Base-by-base conservation (phyloP, 768 basidiomycete species). In the Pisolithus orientalis region DNA sequence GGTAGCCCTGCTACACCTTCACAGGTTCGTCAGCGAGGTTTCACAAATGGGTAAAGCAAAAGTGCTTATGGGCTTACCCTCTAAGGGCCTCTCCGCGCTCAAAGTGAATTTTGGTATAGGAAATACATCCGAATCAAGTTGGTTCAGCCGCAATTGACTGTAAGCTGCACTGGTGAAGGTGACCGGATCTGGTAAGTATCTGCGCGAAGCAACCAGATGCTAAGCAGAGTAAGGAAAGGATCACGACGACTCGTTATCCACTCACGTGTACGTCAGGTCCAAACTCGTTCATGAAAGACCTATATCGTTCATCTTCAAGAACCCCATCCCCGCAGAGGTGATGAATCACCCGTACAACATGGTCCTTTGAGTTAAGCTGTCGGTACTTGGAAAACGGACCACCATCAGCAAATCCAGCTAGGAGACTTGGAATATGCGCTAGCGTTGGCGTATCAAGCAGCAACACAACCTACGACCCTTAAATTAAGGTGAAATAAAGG, bases 261-360 rank as follows among this genome's bases (percentile, higher is more conserved):
- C 82, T 44, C 60, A 95, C 88, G 60, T 88, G 73, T 6, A 77
- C 77, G 28, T 76, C 68, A 4, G 76, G 60, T 3, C 79, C 77
- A 59, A 94, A 92, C 0, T 73, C 72, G 28, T 72, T 66, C 82
- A 94, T 85, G 72, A 95, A 92, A 1, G 70, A 62, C 54, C 77
- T 75, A 65, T 94, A 95, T 47, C 77, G 69, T 37, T 73, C 63
- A 59, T 94, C 81, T 61, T 84, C 81, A 32, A 90, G 64, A 8
- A 96, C 88, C 11, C 72, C 78, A 0, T 78, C 70, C 0, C 90
- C 88, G 55, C 85, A 80, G 4, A 90, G 68, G 62, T 95, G 91
- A 58, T 86, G 86, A 44, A 85, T 71, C 16, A 73, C 73, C 17
- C 43, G 25, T 64, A 86, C 71, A 13, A 64, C 68, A 52, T 77